Conservation (phyloP, 805 yeast genomes). For the Saturnispora besseyi region DNA sequence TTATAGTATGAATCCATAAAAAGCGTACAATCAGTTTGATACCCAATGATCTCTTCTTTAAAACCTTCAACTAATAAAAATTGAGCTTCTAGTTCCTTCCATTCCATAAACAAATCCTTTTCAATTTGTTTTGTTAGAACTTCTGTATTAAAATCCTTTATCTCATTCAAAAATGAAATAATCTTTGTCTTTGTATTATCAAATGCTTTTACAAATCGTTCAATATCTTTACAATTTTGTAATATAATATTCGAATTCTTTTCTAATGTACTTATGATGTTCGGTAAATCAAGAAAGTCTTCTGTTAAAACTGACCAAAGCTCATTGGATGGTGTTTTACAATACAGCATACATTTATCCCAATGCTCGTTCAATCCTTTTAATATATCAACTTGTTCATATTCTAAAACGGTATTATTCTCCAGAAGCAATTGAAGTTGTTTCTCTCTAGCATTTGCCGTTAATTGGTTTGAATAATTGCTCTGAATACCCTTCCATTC, state of each 20-base stretch:
- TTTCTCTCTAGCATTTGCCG: conserved; percentile 14
- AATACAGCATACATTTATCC: conserved; percentile 57
- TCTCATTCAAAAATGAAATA: conserved; percentile 4
- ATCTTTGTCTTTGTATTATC: conserved; percentile 13
- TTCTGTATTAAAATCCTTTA: conserved; percentile 3
- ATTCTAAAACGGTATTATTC: conserved; percentile 45
- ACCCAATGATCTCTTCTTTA: conserved; percentile 15
- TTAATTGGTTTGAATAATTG: conserved; percentile 12
- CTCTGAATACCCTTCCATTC: conserved; percentile 18
- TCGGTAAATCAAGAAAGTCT: conserved; percentile 49
- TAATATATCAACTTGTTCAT: conserved; percentile 60
- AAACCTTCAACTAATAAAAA: conserved; percentile 10
- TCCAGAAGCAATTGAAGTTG: conserved; percentile 21
- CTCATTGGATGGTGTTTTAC: conserved; percentile 28
- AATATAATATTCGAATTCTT: conserved; percentile 27
- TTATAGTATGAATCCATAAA: conserved; percentile 46
- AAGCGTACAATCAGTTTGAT: conserved; percentile 38
- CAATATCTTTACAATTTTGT: conserved; percentile 24
- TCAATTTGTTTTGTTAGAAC: conserved; percentile 10
- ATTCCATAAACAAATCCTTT: conserved; percentile 2
- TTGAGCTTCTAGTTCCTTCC: conserved; percentile 7
- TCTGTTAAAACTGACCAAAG: conserved; percentile 38
- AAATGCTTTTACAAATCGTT: conserved; percentile 17
- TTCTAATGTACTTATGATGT: conserved; percentile 41
- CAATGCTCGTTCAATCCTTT: conserved; percentile 72